phyloP scores from a whole-genome alignment of 2,329 filamentous ascomycete species.

The Apiospora koreana region DNA sequence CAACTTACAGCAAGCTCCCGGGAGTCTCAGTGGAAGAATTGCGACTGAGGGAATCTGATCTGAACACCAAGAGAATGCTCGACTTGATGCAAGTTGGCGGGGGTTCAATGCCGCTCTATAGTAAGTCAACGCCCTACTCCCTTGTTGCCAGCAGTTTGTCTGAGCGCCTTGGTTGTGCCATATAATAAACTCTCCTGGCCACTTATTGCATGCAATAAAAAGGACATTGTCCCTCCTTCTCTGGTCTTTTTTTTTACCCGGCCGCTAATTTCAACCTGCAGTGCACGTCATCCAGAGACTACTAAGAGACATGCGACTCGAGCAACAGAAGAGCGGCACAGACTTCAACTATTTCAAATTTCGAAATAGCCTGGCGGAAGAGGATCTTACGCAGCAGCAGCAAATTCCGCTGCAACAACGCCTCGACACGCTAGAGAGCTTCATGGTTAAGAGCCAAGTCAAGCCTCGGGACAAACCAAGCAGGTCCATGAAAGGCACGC shows the following conservation, averaged over 20 bases:
- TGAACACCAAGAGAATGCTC: slow-evolving; percentile 51
- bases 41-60: slow-evolving; percentile 46
- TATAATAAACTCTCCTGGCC: neutral
- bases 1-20: slow-evolving; percentile 41
- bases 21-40: slow-evolving; percentile 52
- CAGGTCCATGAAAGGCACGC: slow-evolving; percentile 17
- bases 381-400: slow-evolving; percentile 51
- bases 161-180: neutral
- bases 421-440: slow-evolving; percentile 64
- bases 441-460: slow-evolving; percentile 45
- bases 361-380: slow-evolving; percentile 33
- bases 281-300: slow-evolving; percentile 57
- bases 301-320: slow-evolving; percentile 54
- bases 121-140: neutral
- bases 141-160: neutral
- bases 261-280: neutral
- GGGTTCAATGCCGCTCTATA: slow-evolving; percentile 53
- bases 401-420: slow-evolving; percentile 57
- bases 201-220: neutral
- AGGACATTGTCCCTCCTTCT: neutral
- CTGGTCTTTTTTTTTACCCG: neutral
- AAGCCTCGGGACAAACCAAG: slow-evolving; percentile 21
- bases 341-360: slow-evolving; percentile 55
- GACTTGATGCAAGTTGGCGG: slow-evolving; percentile 52
- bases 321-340: slow-evolving; percentile 37